Evolutionary conservation across 768 basidiomycete genomes (phyloP).

Genomic region (Paxillus ammoniavirescens): DNA sequence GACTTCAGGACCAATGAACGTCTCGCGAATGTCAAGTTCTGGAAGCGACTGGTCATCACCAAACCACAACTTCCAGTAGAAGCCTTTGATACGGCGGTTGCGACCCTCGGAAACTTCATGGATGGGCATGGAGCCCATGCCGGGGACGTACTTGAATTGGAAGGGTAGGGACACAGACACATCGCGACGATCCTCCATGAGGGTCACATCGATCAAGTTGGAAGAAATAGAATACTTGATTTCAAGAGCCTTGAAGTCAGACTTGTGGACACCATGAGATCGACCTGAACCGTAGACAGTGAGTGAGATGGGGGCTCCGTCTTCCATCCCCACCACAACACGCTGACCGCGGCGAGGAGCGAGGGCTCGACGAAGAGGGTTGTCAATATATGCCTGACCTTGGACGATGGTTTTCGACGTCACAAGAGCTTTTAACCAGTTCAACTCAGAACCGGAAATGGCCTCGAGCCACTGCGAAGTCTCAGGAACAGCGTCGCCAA

Average conservation of each 20-base stretch:
- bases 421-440: conserved; percentile 86
- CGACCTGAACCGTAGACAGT: conserved; percentile 76
- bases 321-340: conserved; percentile 56
- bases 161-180: conserved; percentile 78
- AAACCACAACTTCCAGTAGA: conserved; percentile 99
- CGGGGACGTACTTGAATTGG: conserved; percentile 83
- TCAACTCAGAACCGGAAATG: conserved; percentile 77
- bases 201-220: conserved; percentile 62
- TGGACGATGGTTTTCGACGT: conserved; percentile 83
- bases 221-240: conserved; percentile 56
- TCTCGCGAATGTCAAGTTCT: conserved; percentile 74
- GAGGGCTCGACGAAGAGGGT: conserved; percentile 86
- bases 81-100: conserved; percentile 90
- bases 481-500: conserved; percentile 57
- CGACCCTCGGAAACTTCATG: conserved; percentile 84
- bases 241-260: conserved; percentile 80
- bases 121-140: conserved; percentile 87
- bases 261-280: conserved; percentile 70
- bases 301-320: conserved; percentile 54
- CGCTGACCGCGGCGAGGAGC: conserved; percentile 79
- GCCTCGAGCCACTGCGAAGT: conserved; percentile 76
- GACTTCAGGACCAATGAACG: conserved; percentile 85
- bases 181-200: conserved; percentile 81
- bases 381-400: conserved; percentile 81
- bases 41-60: conserved; percentile 81